phyloP scores from a whole-genome alignment of 805 yeast species.

The Saturnispora besseyi region DNA sequence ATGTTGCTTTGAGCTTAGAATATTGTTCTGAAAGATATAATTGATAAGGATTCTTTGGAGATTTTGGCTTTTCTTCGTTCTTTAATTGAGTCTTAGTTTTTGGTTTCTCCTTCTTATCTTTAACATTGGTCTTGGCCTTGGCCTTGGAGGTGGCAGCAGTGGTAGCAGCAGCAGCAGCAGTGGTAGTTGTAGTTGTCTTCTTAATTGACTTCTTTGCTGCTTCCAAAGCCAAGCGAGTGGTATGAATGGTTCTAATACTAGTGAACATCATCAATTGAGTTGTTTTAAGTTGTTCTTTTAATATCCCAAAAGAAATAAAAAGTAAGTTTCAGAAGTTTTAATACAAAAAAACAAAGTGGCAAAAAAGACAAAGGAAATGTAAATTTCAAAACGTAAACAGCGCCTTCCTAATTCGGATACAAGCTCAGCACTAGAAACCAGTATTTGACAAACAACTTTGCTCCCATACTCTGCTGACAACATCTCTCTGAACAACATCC shows the following conservation, averaged over 20 bases:
- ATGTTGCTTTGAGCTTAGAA: conserved; percentile 4
- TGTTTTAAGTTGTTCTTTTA: background rate
- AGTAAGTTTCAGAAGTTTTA: no score
- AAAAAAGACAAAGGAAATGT: background rate
- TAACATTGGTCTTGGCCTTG: background rate
- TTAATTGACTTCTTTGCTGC: conserved; percentile 5
- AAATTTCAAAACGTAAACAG: background rate
- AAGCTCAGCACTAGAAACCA: background rate
- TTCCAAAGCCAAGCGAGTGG: background rate
- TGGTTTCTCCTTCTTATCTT: conserved; percentile 8
- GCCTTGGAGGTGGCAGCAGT: background rate
- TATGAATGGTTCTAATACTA: background rate
- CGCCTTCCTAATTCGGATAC: background rate
- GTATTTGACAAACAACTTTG: background rate
- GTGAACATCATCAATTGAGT: background rate
- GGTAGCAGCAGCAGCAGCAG: background rate
- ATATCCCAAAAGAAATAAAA: background rate
- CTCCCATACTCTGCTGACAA: background rate
- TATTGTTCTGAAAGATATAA: conserved; percentile 15
- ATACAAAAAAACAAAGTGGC: background rate
- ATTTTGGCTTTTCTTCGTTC: conserved; percentile 18
- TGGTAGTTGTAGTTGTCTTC: background rate
- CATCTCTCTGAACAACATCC: background rate
- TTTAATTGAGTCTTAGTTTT: conserved; percentile 9
- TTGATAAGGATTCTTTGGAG: conserved; percentile 15